Conservation (phyloP, 331 rosid genomes). For the Cydonia oblonga region DNA sequence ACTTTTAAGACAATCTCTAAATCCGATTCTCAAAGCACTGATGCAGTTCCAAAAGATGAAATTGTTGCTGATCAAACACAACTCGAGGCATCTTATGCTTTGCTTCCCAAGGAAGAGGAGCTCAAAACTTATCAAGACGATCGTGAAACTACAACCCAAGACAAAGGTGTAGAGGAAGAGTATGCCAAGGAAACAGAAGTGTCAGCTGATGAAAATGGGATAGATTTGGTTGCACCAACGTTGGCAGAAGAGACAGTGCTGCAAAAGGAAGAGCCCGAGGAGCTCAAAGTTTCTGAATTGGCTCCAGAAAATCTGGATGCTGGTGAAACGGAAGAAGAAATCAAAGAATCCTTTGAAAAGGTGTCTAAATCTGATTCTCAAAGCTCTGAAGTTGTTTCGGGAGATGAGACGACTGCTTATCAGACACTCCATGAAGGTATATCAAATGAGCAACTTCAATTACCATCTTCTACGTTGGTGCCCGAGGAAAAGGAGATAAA, state of each 20-base stretch:
- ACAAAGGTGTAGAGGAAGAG: not conserved
- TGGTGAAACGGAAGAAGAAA: conserved; percentile 7
- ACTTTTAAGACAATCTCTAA: not conserved
- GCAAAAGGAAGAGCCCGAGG: not conserved
- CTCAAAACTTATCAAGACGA: not conserved
- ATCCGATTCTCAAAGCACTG: not conserved
- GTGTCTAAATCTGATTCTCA: not conserved
- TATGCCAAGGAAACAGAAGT: not conserved
- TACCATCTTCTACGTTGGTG: not conserved
- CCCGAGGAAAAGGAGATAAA: not conserved
- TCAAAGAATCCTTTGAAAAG: not conserved
- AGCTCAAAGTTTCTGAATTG: not conserved
- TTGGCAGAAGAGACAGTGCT: not conserved
- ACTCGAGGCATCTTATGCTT: not conserved
- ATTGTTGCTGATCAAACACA: not conserved
- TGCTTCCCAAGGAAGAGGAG: not conserved
- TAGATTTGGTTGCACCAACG: not conserved
- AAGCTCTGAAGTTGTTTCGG: not conserved
- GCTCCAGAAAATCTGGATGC: not conserved
- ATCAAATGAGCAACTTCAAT: too few species aligned
- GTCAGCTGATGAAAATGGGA: not conserved
- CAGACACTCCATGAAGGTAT: not conserved
- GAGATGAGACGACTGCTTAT: not conserved
- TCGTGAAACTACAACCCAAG: not conserved
- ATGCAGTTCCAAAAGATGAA: not conserved